Percentiles rank a stretch among this genome's conserved stretches.
Evolutionary conservation across 352 stramenopile species (phyloP).

Genomic region (Hyaloperonospora brassicae): DNA sequence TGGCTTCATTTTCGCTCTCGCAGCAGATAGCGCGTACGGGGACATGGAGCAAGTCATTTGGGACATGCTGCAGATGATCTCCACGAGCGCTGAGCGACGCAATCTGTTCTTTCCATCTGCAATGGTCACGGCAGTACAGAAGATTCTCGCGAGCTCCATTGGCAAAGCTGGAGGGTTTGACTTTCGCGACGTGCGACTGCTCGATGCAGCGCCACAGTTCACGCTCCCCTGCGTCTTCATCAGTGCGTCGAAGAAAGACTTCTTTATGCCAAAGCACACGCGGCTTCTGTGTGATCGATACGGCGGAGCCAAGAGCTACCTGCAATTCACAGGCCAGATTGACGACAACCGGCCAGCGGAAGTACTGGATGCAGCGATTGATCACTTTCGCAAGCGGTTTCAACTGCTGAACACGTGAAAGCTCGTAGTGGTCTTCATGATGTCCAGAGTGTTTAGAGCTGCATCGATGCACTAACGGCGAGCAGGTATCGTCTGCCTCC

Average conservation of each 20-base stretch:
- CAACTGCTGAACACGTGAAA: constrained; percentile 14
- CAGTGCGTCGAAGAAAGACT: constrained; percentile 62
- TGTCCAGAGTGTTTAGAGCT: too few relatives aligned
- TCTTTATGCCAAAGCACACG: constrained; percentile 57
- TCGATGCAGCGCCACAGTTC: constrained; percentile 37
- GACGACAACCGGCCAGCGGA: constrained; percentile 51
- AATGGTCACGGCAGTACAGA: constrained; percentile 60
- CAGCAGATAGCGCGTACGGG: constrained; percentile 55
- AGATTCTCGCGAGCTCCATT: constrained; percentile 61
- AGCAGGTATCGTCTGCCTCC: too few relatives aligned
- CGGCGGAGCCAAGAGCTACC: constrained; percentile 47
- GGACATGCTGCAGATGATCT: constrained; percentile 68
- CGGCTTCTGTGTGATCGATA: constrained; percentile 46
- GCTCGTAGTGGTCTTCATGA: too few relatives aligned
- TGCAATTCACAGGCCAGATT: constrained; percentile 47
- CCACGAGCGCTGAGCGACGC: constrained; percentile 59
- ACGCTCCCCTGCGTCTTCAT: constrained; percentile 56
- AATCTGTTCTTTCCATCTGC: constrained; percentile 50
- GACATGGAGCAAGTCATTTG: constrained; percentile 71
- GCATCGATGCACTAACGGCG: too few relatives aligned
- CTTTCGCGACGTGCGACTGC: constrained; percentile 42
- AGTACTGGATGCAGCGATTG: constrained; percentile 35
- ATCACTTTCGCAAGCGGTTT: constrained; percentile 30
- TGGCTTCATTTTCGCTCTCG: constrained; percentile 56
- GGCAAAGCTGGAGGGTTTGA: constrained; percentile 52